These are phyloP conservation scores for Nakaseomyces bracarensis DNA, from an alignment of 1,139 yeast species.

Conservation along the genomic window DNA sequence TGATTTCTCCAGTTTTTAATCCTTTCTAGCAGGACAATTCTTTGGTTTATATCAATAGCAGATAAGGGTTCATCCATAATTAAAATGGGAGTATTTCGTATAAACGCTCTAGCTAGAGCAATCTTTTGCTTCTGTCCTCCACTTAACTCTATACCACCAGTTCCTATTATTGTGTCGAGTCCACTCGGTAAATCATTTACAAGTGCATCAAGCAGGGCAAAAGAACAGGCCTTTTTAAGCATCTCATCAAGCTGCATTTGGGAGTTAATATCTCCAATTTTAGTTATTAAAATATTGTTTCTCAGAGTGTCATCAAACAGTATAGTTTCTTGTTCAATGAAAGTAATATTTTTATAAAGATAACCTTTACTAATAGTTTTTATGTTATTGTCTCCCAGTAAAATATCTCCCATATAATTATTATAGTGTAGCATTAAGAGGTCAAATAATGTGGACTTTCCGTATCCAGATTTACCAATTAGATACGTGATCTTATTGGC, in stretches of 20 bases:
- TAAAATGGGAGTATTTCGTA: constrained; percentile 64
- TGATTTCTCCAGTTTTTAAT: constrained; percentile 55
- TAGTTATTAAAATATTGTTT: constrained; percentile 51
- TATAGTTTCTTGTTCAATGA: constrained; percentile 63
- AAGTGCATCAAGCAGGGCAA: constrained; percentile 45
- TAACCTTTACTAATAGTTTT: constrained; percentile 40
- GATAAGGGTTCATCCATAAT: constrained; percentile 80
- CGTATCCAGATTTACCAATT: constrained; percentile 85
- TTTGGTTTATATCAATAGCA: constrained; percentile 56
- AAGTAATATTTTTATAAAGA: constrained; percentile 56
- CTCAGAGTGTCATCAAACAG: constrained; percentile 56
- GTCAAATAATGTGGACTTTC: constrained; percentile 74
- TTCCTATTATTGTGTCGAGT: constrained; percentile 43
- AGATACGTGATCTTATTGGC: constrained; percentile 49
- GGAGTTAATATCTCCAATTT: background rate
- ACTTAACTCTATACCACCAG: constrained; percentile 48
- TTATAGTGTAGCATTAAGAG: constrained; percentile 54
- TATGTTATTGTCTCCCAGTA: constrained; percentile 47
- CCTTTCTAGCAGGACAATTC: constrained; percentile 39
- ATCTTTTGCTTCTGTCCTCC: constrained; percentile 89
- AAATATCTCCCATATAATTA: constrained; percentile 41
- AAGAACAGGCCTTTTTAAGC: constrained; percentile 42
- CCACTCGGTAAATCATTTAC: constrained; percentile 46
- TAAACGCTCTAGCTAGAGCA: constrained; percentile 71
- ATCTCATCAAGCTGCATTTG: background rate